Percentiles rank a stretch among this genome's conserved stretches.
phyloP scores from a whole-genome alignment of 306 rosid genomes.

The Rosa multiflora region DNA sequence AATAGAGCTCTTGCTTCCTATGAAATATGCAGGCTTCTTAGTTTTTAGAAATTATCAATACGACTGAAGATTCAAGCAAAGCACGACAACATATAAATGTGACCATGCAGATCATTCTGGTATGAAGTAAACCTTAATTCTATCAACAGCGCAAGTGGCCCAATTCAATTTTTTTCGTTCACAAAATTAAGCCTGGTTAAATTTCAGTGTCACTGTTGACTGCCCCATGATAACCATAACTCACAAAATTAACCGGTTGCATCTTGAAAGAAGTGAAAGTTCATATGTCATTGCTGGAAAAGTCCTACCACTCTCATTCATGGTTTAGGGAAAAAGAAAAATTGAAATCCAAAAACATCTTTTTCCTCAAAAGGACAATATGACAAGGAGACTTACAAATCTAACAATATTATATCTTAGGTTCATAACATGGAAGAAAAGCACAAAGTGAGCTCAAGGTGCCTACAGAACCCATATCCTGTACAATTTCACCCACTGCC shows the following conservation, averaged over 20 bases:
- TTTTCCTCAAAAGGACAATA: not conserved
- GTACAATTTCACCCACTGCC: not conserved
- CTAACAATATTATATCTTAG: not conserved
- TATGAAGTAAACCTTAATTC: not conserved
- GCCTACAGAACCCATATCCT: not conserved
- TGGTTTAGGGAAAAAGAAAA: not conserved
- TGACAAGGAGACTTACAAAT: not conserved
- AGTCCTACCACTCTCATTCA: not conserved
- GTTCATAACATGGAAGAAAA: not conserved
- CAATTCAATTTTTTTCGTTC: not conserved
- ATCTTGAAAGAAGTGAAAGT: not conserved
- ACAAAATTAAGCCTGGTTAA: conserved; percentile 2
- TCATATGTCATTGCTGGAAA: not conserved
- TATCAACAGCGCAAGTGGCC: not conserved
- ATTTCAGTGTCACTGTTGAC: not conserved
- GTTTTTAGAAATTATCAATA: conserved; percentile 12
- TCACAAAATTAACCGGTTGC: not conserved
- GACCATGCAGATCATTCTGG: not conserved
- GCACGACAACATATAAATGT: not conserved
- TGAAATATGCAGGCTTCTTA: conserved; percentile 21
- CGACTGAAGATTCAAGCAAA: conserved; percentile 18
- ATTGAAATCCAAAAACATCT: not conserved
- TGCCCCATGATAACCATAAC: not conserved
- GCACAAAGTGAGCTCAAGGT: not conserved
- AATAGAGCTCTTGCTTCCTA: conserved; percentile 96